Evolutionary conservation across 306 rosid species (phyloP), one percentile per base, ranked within the genome.

Genomic region (Erythrophleum fordii): DNA sequence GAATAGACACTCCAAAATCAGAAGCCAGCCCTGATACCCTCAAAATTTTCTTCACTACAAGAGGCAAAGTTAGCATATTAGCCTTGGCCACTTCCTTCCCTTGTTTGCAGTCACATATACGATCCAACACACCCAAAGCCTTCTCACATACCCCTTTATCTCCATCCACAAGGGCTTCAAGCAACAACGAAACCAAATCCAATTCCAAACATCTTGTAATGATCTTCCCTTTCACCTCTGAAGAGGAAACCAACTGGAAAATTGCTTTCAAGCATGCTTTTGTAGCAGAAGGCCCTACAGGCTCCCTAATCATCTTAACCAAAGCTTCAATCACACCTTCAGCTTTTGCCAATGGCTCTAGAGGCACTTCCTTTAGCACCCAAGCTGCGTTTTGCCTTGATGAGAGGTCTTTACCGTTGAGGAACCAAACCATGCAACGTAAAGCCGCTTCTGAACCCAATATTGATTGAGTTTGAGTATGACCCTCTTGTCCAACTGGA

Each of bases 31-130:
- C 87, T 1, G 98, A 94, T 8, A 92, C 88, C 76, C 94, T 80
- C 66, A 94, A 68, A 12, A 92, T 83, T 85, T 88, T 94, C 94
- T 91, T 94, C 7, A 92, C 83, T 42, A 83, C 84, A 67, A 94
- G 84, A 61, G 98, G 97, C 55, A 90, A 72, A 7, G 93, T 78
- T 6, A 94, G 34, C 66, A 91, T 92, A 87, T 92, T 88, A 59
- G 48, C 68, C 20, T 80, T 83, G 0, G 83, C 87, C 77, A 68
- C 69, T n/a, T 81, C 86, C 59, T 81, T 89, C 58, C 94, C 98
- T 65, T 87, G 81, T 46, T 61, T 25, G 68, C 68, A 77, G 13
- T 92, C 91, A 69, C 94, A 91, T n/a, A 92, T 31, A 23, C 81
- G 75, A 77, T 91, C 92, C 81, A 92, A 83, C 39, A 92, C 89